These are phyloP conservation scores for Taiwanofungus camphoratus DNA, from an alignment of 1,284 basidiomycete species.

Conservation along the genomic window DNA sequence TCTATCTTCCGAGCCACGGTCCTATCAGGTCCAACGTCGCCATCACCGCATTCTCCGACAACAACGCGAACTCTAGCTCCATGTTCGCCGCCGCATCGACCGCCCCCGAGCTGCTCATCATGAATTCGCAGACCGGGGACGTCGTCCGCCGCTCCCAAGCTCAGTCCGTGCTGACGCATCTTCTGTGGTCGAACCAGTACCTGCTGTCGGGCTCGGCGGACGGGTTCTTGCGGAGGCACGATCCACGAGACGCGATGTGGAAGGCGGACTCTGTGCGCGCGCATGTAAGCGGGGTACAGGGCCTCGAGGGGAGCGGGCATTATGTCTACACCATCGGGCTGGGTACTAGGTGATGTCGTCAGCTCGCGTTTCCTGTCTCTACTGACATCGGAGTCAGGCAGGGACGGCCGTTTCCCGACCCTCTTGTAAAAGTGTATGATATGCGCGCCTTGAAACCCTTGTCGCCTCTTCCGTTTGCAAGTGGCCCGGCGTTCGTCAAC, in stretches of 20 bases:
- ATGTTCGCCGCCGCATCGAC: slow-evolving; percentile 62
- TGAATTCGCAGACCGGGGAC: slow-evolving; percentile 73
- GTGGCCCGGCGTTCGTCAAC: slow-evolving; percentile 84
- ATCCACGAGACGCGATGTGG: slow-evolving; percentile 64
- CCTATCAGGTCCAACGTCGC: slow-evolving; percentile 19
- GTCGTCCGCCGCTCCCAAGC: slow-evolving; percentile 54
- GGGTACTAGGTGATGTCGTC: slow-evolving; percentile 59
- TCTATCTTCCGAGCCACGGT: slow-evolving; percentile 1
- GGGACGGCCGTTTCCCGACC: slow-evolving; percentile 85
- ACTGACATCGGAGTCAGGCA: slow-evolving; percentile 49
- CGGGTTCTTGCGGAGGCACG: slow-evolving; percentile 81
- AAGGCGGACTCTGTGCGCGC: slow-evolving; percentile 58
- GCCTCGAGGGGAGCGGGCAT: slow-evolving; percentile 75
- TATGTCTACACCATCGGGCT: slow-evolving; percentile 83
- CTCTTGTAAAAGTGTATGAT: slow-evolving; percentile 92
- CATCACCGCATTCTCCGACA: slow-evolving; percentile 60
- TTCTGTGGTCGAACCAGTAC: slow-evolving; percentile 49
- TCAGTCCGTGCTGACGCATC: slow-evolving; percentile 56
- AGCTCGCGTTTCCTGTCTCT: slow-evolving; percentile 1
- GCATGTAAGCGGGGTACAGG: slow-evolving; percentile 78
- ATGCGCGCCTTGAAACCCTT: slow-evolving; percentile 76
- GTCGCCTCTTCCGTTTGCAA: slow-evolving; percentile 82
- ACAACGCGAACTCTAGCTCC: slow-evolving; percentile 42
- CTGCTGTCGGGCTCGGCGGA: slow-evolving; percentile 79
- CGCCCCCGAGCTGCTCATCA: slow-evolving; percentile 58